These are phyloP conservation scores for Pseudocercospora eumusae DNA, from an alignment of 2,329 filamentous ascomycete genomes.

Conservation along the genomic window DNA sequence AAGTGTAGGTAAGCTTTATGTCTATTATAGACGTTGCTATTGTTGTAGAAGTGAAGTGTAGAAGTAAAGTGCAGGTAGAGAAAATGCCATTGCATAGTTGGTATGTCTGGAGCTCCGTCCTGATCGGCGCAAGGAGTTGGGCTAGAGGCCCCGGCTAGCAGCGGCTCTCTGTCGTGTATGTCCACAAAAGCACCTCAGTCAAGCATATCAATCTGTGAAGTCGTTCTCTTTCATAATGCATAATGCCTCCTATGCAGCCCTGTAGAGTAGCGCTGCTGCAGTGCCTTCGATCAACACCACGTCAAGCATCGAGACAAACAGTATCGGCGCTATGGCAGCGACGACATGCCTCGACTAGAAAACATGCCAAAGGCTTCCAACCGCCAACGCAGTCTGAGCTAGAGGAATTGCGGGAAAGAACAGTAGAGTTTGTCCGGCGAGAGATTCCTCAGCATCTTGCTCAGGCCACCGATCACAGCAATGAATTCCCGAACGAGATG, in stretches of 20 bases:
- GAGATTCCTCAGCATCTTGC: conserved; percentile 86
- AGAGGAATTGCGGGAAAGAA: conserved; percentile 75
- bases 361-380: conserved; percentile 67
- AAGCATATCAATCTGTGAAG: no score
- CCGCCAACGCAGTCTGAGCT: conserved; percentile 73
- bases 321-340: conserved; percentile 34
- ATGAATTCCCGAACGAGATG: conserved; percentile 87
- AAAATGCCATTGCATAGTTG: no score
- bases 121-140: not conserved
- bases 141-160: conserved; percentile 3
- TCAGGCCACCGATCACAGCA: conserved; percentile 76
- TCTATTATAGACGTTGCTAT: no score
- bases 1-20: no score
- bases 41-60: no score
- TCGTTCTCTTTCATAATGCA: conserved; percentile 5
- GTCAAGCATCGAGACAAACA: conserved; percentile 13
- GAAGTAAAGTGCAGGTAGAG: no score
- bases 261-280: conserved; percentile 34
- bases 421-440: conserved; percentile 83
- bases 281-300: conserved; percentile 13
- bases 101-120: no score
- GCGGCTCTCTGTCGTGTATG: conserved; percentile 1
- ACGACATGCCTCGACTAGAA: conserved; percentile 59
- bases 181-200: no score
- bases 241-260: conserved; percentile 29